Base-by-base conservation (phyloP, 805 yeast species). In the Candida adriatica region DNA sequence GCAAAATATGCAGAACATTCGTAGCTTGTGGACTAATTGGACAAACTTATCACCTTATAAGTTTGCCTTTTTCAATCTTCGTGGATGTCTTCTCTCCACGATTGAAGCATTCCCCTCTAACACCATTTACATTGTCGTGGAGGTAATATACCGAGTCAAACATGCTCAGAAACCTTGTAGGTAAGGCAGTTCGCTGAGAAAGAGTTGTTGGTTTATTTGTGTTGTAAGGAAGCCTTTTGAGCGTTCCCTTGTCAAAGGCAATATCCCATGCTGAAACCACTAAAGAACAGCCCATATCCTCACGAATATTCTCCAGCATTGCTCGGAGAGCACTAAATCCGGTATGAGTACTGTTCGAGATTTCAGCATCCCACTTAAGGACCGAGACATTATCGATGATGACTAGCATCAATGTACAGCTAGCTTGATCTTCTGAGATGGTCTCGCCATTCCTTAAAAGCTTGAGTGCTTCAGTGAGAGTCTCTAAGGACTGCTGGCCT, bases 351-450 rank as follows among this genome's bases (percentile, higher is more conserved):
- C 31, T 32, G 11, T 13, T 20, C n/a, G 23, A 19, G 13, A 18
- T 15, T 6, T 16, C n/a, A 3, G 27, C 15, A 2, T 9, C 16
- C 31, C 27, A 23, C 5, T n/a, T 8, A 8, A 27, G 21, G 6
- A 24, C 25, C 13, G 45, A 41, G 5, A 41, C 21, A 25, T 36
- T 36, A n/a, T 38, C 40, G 6, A 41, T 25, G 24, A 40, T 27
- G 14, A 37, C 20, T 6, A 24, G 28, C 10, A 22, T 4, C 16
- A 24, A 19, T 4, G 27, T 22, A n/a, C 17, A 8, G 13, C 8
- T 8, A 16, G 10, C 16, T 5, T 6, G 11, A 8, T 15, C 4
- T 6, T 22, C 13, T 18, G 14, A 24, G 6, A 24, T 13, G 6
- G 13, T 11, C n/a, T n/a, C n/a, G 14, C 28, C 17, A 4, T 11